Percentiles rank a stretch among this genome's conserved stretches.
Conservation (phyloP, 768 basidiomycete genomes). For the Calocybe gangraenosa region DNA sequence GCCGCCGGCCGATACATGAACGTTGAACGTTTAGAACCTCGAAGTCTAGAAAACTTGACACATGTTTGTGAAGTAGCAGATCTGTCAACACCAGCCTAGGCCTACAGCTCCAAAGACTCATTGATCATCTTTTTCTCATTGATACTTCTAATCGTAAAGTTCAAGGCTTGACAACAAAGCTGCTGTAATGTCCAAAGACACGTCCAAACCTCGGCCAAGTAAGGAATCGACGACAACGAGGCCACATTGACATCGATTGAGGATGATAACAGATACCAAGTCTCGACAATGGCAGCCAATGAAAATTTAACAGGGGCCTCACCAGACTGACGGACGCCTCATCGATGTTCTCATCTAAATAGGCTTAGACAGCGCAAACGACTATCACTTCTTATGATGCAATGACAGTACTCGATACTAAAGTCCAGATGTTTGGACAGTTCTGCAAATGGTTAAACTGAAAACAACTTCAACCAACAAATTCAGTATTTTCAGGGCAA, state of each 20-base stretch:
- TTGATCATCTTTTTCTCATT: no score
- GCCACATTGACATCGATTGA: conserved; percentile 10
- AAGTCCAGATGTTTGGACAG: conserved; percentile 4
- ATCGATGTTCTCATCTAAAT: conserved; percentile 6
- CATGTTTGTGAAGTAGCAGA: background rate
- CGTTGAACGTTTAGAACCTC: background rate
- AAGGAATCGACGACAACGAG: no score
- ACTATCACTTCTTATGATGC: conserved; percentile 5
- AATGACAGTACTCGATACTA: conserved; percentile 9
- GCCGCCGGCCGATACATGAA: conserved; percentile 11
- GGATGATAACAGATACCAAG: conserved; percentile 8
- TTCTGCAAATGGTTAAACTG: background rate
- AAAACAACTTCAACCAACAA: conserved; percentile 34
- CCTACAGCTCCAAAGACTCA: background rate
- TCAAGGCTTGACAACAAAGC: no score
- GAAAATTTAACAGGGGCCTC: conserved; percentile 6
- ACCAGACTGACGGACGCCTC: conserved; percentile 3
- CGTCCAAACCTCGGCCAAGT: no score
- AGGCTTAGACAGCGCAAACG: conserved; percentile 4
- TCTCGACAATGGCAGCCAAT: conserved; percentile 5
- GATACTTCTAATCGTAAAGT: no score
- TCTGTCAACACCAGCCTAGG: no score
- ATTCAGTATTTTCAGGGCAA: conserved; percentile 55
- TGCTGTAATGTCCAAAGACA: no score
- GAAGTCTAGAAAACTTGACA: background rate